Base-by-base conservation (phyloP, 202 grass and related monocot genomes). In the Schoenoplectus tabernaemontani region DNA sequence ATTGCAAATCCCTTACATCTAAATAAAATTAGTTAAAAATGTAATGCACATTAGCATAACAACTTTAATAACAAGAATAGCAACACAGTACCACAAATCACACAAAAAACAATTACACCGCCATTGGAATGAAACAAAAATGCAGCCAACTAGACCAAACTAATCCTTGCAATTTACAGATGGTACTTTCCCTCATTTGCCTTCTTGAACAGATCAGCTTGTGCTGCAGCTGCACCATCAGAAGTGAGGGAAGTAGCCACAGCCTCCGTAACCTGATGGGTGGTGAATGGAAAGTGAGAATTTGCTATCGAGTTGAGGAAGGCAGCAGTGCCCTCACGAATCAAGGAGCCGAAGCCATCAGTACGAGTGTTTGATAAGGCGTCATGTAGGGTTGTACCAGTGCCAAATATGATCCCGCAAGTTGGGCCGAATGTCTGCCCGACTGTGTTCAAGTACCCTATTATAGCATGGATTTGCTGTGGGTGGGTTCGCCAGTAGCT, bases 401-500 rank as follows among this genome's bases (percentile, higher is more conserved):
- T 90, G 60, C 87, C 91, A 1, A 86, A 57, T 4, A 84, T 41
- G 39, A 82, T 1, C 22, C 87, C 77, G 38, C 86, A 82, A 17
- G 87, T 79, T 39, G 59, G 50, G 1, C 89, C 95, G 62, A 97
- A 89, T 60, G 84, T 81, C 24, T 94, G 86, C 61, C 87, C 80
- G 10, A 94, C 59, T 57, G 83, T 84, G 53, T 82, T 83, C 63
- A 84, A 86, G 57, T 87, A 92, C 2, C 95, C 89, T 22, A 90
- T 63, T 44, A 83, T 63, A 9, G 78, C 24, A 57, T 50, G 12
- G 38, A 97, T 93, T 38, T 67, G 58, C 48, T 86, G 87, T 34
- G 91, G 87, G 59, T 97, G 91, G 6, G 34, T 86, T 73, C 88
- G 88, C 94, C 94, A 97, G 78, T 83, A 93, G 86, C 94, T 97